Evolutionary conservation across 1,284 basidiomycete genomes (phyloP).

Genomic region (Trichosporon coremiiforme): DNA sequence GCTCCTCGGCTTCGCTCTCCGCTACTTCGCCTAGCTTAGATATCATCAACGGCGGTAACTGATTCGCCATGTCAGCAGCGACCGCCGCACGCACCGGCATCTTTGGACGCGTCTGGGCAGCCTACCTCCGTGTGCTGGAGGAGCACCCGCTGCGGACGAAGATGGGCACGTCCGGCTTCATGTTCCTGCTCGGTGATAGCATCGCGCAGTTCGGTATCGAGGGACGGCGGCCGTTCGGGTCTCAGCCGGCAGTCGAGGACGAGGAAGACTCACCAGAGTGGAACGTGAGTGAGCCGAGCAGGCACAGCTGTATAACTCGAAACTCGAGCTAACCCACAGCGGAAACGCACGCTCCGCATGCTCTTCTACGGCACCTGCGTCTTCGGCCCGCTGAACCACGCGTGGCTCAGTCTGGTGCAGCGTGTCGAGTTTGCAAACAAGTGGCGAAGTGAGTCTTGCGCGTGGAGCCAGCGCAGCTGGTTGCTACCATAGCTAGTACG

Average conservation of each 20-base stretch:
- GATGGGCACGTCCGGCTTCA: slow-evolving; percentile 29
- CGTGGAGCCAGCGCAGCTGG: too few relatives aligned
- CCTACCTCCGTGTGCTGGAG: slow-evolving; percentile 24
- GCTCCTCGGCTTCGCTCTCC: background rate
- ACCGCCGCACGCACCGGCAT: slow-evolving; percentile 6
- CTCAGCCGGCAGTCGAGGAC: slow-evolving; percentile 11
- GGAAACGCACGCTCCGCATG: slow-evolving; percentile 24
- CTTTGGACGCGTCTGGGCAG: slow-evolving; percentile 17
- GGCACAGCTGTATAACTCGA: background rate
- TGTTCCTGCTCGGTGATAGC: slow-evolving; percentile 30
- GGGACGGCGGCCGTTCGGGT: slow-evolving; percentile 22
- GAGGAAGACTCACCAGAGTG: slow-evolving; percentile 12
- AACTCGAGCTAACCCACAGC: slow-evolving; percentile 20
- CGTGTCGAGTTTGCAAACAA: slow-evolving; percentile 23
- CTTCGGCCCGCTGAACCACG: slow-evolving; percentile 33
- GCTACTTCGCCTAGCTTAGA: too few relatives aligned
- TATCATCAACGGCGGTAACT: background rate
- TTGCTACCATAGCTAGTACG: too few relatives aligned
- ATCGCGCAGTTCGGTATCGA: slow-evolving; percentile 36
- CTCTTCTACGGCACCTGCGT: slow-evolving; percentile 29
- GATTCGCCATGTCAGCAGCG: slow-evolving; percentile 8
- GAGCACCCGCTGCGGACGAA: slow-evolving; percentile 30
- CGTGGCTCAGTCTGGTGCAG: slow-evolving; percentile 28
- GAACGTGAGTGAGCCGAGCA: slow-evolving; percentile 18
- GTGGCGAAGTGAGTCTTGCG: slow-evolving; percentile 30